Conservation (phyloP, 805 yeast genomes). For the Candida railenensis region DNA sequence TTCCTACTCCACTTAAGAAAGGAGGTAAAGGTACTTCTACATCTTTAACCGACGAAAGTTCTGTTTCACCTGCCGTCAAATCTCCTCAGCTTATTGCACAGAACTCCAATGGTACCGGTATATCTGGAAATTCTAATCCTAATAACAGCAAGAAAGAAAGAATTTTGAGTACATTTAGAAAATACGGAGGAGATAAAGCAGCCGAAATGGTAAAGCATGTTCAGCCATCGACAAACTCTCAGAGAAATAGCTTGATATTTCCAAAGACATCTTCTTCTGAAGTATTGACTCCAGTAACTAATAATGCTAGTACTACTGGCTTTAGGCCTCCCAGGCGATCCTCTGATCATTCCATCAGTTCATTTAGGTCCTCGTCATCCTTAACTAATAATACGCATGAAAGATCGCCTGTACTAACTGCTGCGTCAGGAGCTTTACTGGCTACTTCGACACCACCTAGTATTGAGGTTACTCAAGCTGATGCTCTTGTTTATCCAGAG, state of each 20-base stretch:
- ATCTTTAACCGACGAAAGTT: conserved; percentile 10
- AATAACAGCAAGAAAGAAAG: conserved; percentile 26
- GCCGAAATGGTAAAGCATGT: conserved; percentile 35
- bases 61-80: conserved; percentile 15
- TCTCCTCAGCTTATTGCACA: conserved; percentile 19
- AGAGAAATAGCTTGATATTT: conserved; percentile 2
- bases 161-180: conserved; percentile 38
- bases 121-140: not conserved
- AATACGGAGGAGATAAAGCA: conserved; percentile 40
- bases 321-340: conserved; percentile 1
- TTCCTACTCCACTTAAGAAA: not conserved
- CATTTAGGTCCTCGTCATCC: conserved; percentile 6
- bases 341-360: not conserved
- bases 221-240: conserved; percentile 9
- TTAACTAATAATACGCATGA: not conserved
- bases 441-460: not conserved
- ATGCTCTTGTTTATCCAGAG: not conserved
- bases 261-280: conserved; percentile 1
- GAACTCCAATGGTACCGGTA: not conserved
- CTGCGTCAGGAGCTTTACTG: not conserved
- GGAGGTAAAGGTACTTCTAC: conserved; percentile 4
- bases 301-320: not conserved
- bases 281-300: not conserved
- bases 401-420: not conserved
- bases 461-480: not conserved